Evolutionary conservation across 331 rosid species (phyloP).

Genomic region (Stylosanthes scabra): DNA sequence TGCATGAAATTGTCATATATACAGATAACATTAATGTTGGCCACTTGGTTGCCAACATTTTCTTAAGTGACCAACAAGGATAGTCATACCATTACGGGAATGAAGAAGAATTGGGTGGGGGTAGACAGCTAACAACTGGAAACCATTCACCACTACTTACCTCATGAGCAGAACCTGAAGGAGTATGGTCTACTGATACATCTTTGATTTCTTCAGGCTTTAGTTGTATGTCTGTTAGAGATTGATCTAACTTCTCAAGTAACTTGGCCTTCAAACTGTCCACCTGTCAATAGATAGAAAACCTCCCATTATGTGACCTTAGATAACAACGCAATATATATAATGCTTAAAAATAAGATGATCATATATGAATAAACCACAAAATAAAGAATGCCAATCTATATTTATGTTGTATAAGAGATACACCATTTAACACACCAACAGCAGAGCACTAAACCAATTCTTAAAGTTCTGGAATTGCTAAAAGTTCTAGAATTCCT

Average conservation of each 20-base stretch:
- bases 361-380: neutral
- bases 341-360: neutral
- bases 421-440: neutral
- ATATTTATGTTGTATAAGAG: neutral
- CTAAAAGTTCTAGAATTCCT: neutral
- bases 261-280: constrained; percentile 77
- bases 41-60: constrained; percentile 14
- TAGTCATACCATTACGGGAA: neutral
- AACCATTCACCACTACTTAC: constrained; percentile 47
- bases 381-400: neutral
- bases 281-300: constrained; percentile 65
- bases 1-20: constrained; percentile 23
- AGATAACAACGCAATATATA: constrained; percentile 8
- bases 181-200: constrained; percentile 54
- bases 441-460: neutral
- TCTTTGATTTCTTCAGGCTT: constrained; percentile 60
- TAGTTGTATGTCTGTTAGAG: constrained; percentile 67
- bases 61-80: constrained; percentile 27
- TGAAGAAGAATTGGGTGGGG: too few species aligned
- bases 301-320: constrained; percentile 42
- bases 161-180: constrained; percentile 65
- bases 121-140: neutral
- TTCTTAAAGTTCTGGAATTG: neutral
- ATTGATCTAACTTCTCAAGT: constrained; percentile 86
- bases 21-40: neutral